phyloP scores from a whole-genome alignment of 257 asterid genomes.

The Gardenia jasminoides region DNA sequence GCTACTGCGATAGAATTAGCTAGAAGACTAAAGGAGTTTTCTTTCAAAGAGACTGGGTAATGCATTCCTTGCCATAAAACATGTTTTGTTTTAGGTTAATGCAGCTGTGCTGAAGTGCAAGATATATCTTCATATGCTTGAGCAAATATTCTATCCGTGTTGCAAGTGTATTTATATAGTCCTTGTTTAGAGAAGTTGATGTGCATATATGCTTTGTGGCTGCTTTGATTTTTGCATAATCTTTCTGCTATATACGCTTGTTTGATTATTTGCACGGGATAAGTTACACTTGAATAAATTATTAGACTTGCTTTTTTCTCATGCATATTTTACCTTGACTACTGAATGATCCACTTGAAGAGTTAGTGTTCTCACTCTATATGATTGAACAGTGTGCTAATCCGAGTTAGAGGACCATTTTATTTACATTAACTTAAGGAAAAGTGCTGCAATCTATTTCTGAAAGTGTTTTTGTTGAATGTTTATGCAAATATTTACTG shows the following conservation, averaged over 20 bases:
- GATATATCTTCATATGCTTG: not conserved
- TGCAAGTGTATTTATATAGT: not conserved
- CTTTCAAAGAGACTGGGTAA: slow-evolving; percentile 95
- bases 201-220: not conserved
- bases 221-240: not conserved
- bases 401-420: not conserved
- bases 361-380: not conserved
- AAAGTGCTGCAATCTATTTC: not conserved
- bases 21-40: slow-evolving; percentile 81
- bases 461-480: no score
- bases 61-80: slow-evolving; percentile 1
- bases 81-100: not conserved
- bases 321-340: not conserved
- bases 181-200: not conserved
- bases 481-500: not conserved
- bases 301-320: not conserved
- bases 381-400: not conserved
- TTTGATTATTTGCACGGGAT: not conserved
- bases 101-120: not conserved
- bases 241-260: not conserved
- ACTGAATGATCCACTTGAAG: not conserved
- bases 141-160: not conserved
- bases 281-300: not conserved
- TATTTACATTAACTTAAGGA: not conserved
- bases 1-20: slow-evolving; percentile 97